phyloP scores from a whole-genome alignment of 2,329 filamentous ascomycete genomes.

The Monosporascus sp. region DNA sequence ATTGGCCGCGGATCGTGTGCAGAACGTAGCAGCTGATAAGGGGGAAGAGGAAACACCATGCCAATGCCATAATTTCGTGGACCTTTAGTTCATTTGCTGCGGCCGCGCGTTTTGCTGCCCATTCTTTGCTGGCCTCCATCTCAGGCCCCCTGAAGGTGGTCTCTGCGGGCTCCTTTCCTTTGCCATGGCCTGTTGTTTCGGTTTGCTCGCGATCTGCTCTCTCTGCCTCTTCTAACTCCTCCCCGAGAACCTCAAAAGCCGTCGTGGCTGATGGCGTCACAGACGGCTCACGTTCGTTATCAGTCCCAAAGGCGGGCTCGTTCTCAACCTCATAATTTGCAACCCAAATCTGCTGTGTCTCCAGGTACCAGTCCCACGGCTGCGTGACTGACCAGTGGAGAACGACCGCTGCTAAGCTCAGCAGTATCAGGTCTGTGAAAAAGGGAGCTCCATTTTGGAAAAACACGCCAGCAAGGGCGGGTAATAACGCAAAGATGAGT shows the following conservation, averaged over 20 bases:
- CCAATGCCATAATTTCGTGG: slow-evolving; percentile 70
- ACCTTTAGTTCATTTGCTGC: slow-evolving; percentile 61
- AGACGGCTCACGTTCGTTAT: slow-evolving; percentile 34
- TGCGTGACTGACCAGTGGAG: slow-evolving; percentile 88
- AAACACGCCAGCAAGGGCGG: slow-evolving; percentile 77
- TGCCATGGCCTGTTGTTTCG: neutral
- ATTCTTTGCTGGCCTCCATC: slow-evolving; percentile 11
- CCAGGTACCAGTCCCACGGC: slow-evolving; percentile 81
- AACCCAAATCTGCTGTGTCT: slow-evolving; percentile 58
- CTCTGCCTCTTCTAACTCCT: slow-evolving; percentile 30
- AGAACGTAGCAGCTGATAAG: slow-evolving; percentile 76
- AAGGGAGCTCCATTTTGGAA: slow-evolving; percentile 81
- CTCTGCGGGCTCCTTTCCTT: neutral
- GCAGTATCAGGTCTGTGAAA: slow-evolving; percentile 77
- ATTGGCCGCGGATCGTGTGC: slow-evolving; percentile 72
- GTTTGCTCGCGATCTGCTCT: neutral
- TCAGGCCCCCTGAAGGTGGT: slow-evolving; percentile 5
- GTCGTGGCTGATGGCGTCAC: slow-evolving; percentile 11
- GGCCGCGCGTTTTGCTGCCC: slow-evolving; percentile 24
- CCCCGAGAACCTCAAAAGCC: slow-evolving; percentile 38
- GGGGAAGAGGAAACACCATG: slow-evolving; percentile 75
- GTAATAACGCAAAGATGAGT: slow-evolving; percentile 75
- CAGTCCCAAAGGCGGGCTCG: slow-evolving; percentile 39
- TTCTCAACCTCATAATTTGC: slow-evolving; percentile 38
- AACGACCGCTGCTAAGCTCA: slow-evolving; percentile 77